Base-by-base conservation (phyloP, 148 eudicot species). In the Rhododendron mucronatum region DNA sequence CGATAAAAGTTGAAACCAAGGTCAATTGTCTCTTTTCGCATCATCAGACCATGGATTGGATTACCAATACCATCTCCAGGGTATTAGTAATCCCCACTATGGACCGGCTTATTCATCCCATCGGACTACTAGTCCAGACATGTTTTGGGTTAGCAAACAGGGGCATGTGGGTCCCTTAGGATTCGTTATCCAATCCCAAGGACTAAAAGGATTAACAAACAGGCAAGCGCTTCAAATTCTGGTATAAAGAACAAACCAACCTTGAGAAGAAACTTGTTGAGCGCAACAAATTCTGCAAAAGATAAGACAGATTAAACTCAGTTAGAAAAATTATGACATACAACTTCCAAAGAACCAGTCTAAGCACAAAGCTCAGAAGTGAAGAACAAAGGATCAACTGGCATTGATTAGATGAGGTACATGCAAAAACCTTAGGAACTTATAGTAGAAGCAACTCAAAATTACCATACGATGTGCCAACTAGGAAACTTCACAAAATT, bases 231-330 rank as follows among this genome's bases (percentile, higher is more conserved):
- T 85, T 26, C 86, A 26, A 78, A 16, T 51, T 78, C 21, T 30
- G 48, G 51, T 8, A 78, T 45, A 67, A n/a, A 63, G 79, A 87
- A 65, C 71, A 83, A 55, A 87, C 93, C 89, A 45, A 96, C 98
- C 98, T 93, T 96, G 23, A 96, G 87, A 84, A 96, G 98, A 86
- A 94, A 96, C 84, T 93, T 91, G 91, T 95, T 94, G 15, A 96
- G 98, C 10, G 94, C 94, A 76, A 95, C 89, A 90, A 96, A 96
- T 89, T 96, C 98, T 96, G 96, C 79, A 71, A 86, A 74, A 82
- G 83, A 75, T 26, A 85, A 88, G 71, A 53, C 69, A 59, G 73
- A 44, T 20, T 39, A 37, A 84, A 73, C 59, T 33, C 57, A 47
- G 65, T 79, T 33, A 87, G 48, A 57, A 51, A 89, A 80, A 28